phyloP scores from a whole-genome alignment of 352 stramenopile genomes.

The Phytophthora citrophthora region DNA sequence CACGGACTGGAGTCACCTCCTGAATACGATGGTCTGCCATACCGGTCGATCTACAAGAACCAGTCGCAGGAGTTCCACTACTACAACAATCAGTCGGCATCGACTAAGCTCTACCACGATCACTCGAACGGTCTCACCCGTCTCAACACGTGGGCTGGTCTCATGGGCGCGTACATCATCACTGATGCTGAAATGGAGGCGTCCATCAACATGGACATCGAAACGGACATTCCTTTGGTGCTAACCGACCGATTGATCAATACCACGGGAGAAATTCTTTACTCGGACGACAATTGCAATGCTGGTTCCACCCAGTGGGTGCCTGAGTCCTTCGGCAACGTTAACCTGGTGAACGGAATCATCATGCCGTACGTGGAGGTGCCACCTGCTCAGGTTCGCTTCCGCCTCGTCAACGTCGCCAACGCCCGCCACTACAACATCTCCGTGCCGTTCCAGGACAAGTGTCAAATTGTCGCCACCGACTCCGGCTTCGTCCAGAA shows the following conservation, averaged over 20 bases:
- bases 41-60: conserved; percentile 63
- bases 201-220: conserved; percentile 54
- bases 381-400: conserved; percentile 66
- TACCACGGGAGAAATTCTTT: conserved; percentile 47
- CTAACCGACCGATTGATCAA: conserved; percentile 52
- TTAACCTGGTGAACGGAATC: conserved; percentile 65
- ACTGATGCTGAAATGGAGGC: conserved; percentile 46
- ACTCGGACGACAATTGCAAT: conserved; percentile 61
- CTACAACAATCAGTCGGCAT: conserved; percentile 65
- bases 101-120: conserved; percentile 68
- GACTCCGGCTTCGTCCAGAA: conserved; percentile 72
- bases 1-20: conserved; percentile 58
- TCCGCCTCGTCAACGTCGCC: conserved; percentile 64
- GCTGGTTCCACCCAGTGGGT: conserved; percentile 48
- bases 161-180: conserved; percentile 63
- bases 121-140: conserved; percentile 60
- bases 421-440: conserved; percentile 86
- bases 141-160: conserved; percentile 65
- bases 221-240: conserved; percentile 59
- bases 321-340: conserved; percentile 56
- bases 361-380: conserved; percentile 76
- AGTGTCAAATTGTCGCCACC: conserved; percentile 63
- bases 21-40: conserved; percentile 54
- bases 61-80: conserved; percentile 53
- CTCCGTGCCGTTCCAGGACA: conserved; percentile 65